Evolutionary conservation across 495 filamentous ascomycete species (phyloP), one percentile per base, ranked within the genome.

Genomic region (Penicillium maclennaniae): DNA sequence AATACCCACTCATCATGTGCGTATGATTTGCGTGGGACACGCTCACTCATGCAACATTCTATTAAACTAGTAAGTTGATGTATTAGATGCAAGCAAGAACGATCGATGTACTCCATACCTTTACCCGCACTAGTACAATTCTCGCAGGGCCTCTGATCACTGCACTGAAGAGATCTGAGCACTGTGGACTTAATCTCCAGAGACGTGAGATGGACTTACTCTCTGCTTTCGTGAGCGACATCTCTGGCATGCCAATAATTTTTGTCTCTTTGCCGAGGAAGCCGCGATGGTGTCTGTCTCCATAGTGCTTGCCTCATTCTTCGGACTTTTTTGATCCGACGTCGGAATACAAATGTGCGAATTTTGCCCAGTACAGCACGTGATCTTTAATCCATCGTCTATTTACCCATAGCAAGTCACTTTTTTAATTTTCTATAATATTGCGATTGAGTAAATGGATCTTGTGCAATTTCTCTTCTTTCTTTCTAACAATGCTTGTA

Each of bases 201-300:
- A 15, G 42, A 17, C 10, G 39, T 37, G 3, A 8, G 28, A 12
- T 42, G 36, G 9, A 19, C 36, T 36, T 46, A 60, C 58, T 26
- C 37, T 60, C 37, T 60, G 58, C 49, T 60, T 60, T 45, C 54
- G 49, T 23, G 46, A 49, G 19, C 58, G 54, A 27, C 58, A 60
- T 43, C 58, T 49, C 34, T 31, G 49, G 37, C 58, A 60, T 16
- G 54, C 46, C 28, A 58, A 21, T 28, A 20, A 28, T 46, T 58
- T 54, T 19, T 49, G 55, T 19, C 46, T 46, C 25, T 58, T 58
- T 27, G 23, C 26, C 20, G 55, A 17, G 2, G 40, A 21, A 25
- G 26, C 45, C 23, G 16, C 41, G 25, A 26, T 54, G n/a, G 34
- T 37, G 17, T 44, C 39, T 47, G 3, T 25, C 10, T 9, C 10